A percentile compares a stretch with the other conserved stretches of the same genome.
Conservation (phyloP, 805 yeast species). For the Candida nitratophila region DNA sequence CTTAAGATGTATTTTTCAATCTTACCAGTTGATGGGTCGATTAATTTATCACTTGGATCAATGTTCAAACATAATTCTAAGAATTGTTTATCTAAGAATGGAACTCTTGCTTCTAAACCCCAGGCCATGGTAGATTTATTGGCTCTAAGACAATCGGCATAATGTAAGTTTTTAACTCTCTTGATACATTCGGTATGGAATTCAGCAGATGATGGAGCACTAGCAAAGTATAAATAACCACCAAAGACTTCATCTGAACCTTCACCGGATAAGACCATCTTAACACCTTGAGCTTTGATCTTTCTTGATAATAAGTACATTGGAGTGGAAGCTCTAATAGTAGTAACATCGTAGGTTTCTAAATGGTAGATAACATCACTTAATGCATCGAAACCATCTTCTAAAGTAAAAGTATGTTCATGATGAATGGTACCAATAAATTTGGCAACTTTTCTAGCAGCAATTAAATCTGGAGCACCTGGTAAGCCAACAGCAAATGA, state of each 20-base stretch:
- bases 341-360: conserved; percentile 97
- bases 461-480: conserved; percentile 94
- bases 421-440: conserved; percentile 95
- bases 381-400: conserved; percentile 95
- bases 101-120: conserved; percentile 99
- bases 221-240: conserved; percentile 94
- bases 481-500: conserved; percentile 97
- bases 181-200: conserved; percentile 94
- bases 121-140: conserved; percentile 99
- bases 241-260: conserved; percentile 99
- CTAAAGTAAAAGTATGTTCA: conserved; percentile 93
- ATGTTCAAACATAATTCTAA: conserved; percentile 90
- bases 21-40: conserved; percentile 58
- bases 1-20: conserved; percentile 95
- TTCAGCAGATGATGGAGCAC: conserved; percentile 88
- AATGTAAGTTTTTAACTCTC: conserved; percentile 95
- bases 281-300: conserved; percentile 98
- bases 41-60: conserved; percentile 87
- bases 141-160: conserved; percentile 96
- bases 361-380: conserved; percentile 91
- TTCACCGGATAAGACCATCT: conserved; percentile 98
- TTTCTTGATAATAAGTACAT: conserved; percentile 95
- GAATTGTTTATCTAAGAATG: conserved; percentile 93
- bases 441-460: conserved; percentile 95
- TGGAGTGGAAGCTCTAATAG: conserved; percentile 98